Evolutionary conservation across 2,329 filamentous ascomycete genomes (phyloP), one percentile per base, ranked within the genome.

Genomic region (Fusarium miscanthi): DNA sequence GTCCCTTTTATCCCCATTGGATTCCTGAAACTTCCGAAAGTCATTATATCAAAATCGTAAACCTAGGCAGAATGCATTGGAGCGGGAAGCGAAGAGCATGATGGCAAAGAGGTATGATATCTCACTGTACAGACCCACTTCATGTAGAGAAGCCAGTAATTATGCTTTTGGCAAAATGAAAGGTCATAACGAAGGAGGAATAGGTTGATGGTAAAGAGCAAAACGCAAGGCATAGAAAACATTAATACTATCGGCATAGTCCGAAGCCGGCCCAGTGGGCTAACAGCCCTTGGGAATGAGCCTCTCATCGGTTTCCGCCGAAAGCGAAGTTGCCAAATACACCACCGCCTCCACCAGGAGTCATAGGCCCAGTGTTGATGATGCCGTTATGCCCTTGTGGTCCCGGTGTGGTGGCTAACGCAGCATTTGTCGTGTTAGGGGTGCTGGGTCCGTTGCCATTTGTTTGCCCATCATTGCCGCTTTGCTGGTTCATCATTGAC

Each of bases 321-420:
- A 89, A 88, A 66, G 86, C 85, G 82, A 95, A 95, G 79, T 87
- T 89, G 52, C 93, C 93, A 84, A 95, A 94, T 30, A 91, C 90
- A 57, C 93, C 92, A 31, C 91, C 91, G 5, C 90, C 90, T 25
- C 90, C 92, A 31, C 93, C 93, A 2, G 94, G 94, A 12, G 94
- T 96, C 87, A 94, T 91, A 40, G 92, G 89, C 6, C 91, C 92
- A 80, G 92, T 89, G 57, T 87, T 85, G 33, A 78, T 82, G 78
- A 86, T 82, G 58, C 84, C 88, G 78, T 87, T 87, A 73, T 89
- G 85, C 61, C 82, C 82, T 72, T 87, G 85, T 21, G 83, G 81
- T 13, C 83, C 85, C 19, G 86, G 85, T 31, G 86, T 87, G 43
- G 82, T 85, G 31, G 81, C 86, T 33, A 88, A 81, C 31, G 84